phyloP scores from a whole-genome alignment of 2,329 filamentous ascomycete species.

The Exutisphaerella laricina region DNA sequence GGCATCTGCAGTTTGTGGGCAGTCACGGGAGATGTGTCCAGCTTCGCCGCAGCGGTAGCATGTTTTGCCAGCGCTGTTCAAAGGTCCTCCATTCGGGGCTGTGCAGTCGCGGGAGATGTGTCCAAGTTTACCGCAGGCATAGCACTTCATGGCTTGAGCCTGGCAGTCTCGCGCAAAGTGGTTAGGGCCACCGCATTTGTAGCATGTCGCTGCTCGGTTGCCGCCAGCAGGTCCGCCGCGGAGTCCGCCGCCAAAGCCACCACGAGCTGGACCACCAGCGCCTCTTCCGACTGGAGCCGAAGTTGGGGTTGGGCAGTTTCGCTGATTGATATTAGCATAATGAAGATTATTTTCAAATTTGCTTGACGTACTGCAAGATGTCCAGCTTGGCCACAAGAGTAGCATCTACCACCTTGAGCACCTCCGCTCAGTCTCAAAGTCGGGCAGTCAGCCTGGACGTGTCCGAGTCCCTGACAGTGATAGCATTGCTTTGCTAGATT shows the following conservation, averaged over 20 bases:
- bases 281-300: conserved; percentile 57
- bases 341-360: background rate
- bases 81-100: conserved; percentile 87
- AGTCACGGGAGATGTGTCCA: conserved; percentile 93
- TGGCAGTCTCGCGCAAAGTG: conserved; percentile 98
- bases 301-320: conserved; percentile 75
- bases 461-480: conserved; percentile 96
- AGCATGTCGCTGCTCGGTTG: conserved; percentile 60
- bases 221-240: conserved; percentile 71
- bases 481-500: conserved; percentile 92
- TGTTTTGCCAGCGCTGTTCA: conserved; percentile 89
- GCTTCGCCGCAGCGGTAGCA: conserved; percentile 97
- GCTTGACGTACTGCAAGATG: conserved; percentile 71
- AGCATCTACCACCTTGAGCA: conserved; percentile 73
- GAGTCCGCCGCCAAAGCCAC: conserved; percentile 57
- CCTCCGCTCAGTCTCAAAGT: conserved; percentile 84
- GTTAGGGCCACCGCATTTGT: conserved; percentile 78
- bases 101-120: conserved; percentile 96
- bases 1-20: conserved; percentile 58
- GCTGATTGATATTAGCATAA: conserved; percentile 42
- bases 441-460: conserved; percentile 98
- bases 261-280: conserved; percentile 58
- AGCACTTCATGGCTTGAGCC: conserved; percentile 98
- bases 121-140: conserved; percentile 89
- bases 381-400: conserved; percentile 89